phyloP scores from a whole-genome alignment of 495 filamentous ascomycete species.

The Arthonia radiata region DNA sequence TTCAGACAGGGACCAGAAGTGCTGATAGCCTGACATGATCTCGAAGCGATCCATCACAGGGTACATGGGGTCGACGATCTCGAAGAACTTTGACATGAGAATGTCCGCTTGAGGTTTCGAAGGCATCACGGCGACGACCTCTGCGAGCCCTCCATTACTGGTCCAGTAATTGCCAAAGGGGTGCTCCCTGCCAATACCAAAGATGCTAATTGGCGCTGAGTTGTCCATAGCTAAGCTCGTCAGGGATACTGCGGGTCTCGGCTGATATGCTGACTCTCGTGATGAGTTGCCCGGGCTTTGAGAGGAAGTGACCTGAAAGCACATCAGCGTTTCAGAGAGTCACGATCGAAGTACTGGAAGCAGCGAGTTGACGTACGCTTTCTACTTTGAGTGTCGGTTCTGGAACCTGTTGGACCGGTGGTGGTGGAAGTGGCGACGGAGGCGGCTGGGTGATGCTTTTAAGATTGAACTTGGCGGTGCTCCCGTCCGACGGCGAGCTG shows the following conservation, averaged over 20 bases:
- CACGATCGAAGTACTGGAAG: slow-evolving; percentile 22
- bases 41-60: slow-evolving; percentile 39
- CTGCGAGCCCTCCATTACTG: slow-evolving; percentile 39
- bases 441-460: slow-evolving; percentile 15
- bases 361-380: no score
- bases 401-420: no score
- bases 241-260: not conserved
- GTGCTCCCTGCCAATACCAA: slow-evolving; percentile 37
- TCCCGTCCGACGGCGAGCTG: slow-evolving; percentile 2
- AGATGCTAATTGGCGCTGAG: not conserved
- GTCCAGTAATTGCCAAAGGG: slow-evolving; percentile 61
- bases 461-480: not conserved
- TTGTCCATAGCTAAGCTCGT: slow-evolving; percentile 6
- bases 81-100: slow-evolving; percentile 41
- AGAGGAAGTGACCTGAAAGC: slow-evolving; percentile 31
- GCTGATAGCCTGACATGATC: slow-evolving; percentile 45
- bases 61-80: slow-evolving; percentile 49
- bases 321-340: slow-evolving; percentile 15
- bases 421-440: no score
- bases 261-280: slow-evolving; percentile 41
- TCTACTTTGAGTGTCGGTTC: no score
- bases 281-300: slow-evolving; percentile 37
- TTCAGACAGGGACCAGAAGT: slow-evolving; percentile 33
- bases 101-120: slow-evolving; percentile 48
- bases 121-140: slow-evolving; percentile 44